Percentiles rank a stretch among this genome's conserved stretches.
Evolutionary conservation across 2,329 filamentous ascomycete genomes (phyloP).

Genomic region (Aspergillus spinulosporus): DNA sequence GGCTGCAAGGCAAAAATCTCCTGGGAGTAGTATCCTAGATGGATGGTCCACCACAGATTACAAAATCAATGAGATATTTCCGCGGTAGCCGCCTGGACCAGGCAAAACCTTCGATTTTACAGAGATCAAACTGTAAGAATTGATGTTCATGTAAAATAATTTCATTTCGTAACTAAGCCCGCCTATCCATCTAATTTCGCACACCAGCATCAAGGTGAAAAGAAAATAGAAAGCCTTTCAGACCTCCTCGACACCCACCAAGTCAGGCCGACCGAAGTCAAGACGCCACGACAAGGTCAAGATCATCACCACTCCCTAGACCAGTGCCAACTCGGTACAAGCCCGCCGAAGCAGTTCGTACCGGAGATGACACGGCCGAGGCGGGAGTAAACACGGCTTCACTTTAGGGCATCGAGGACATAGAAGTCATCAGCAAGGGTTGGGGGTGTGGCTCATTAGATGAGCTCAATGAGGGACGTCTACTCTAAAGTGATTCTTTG

Average conservation of each 20-base stretch:
- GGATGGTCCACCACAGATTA: no score
- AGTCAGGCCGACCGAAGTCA: slow-evolving; percentile 73
- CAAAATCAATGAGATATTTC: no score
- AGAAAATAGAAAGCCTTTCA: slow-evolving; percentile 65
- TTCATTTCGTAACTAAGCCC: background rate
- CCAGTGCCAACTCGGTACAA: slow-evolving; percentile 49
- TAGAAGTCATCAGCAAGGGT: slow-evolving; percentile 89
- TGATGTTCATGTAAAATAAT: background rate
- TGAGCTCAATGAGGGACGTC: slow-evolving; percentile 87
- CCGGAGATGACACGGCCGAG: slow-evolving; percentile 31
- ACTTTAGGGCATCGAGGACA: slow-evolving; percentile 88
- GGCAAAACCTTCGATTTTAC: no score
- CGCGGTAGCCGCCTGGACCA: no score
- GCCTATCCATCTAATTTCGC: background rate
- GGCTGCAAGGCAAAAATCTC: no score
- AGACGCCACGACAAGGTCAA: slow-evolving; percentile 71
- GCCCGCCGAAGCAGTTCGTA: slow-evolving; percentile 27
- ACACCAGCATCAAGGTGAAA: slow-evolving; percentile 51
- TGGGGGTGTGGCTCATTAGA: slow-evolving; percentile 87
- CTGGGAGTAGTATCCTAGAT: no score
- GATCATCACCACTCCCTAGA: slow-evolving; percentile 95
- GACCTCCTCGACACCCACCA: slow-evolving; percentile 88
- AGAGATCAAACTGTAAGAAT: background rate
- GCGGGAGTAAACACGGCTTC: slow-evolving; percentile 64
- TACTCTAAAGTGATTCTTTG: slow-evolving; percentile 98